Base-by-base conservation (phyloP, 495 filamentous ascomycete genomes). In the Rhypophila decipiens region DNA sequence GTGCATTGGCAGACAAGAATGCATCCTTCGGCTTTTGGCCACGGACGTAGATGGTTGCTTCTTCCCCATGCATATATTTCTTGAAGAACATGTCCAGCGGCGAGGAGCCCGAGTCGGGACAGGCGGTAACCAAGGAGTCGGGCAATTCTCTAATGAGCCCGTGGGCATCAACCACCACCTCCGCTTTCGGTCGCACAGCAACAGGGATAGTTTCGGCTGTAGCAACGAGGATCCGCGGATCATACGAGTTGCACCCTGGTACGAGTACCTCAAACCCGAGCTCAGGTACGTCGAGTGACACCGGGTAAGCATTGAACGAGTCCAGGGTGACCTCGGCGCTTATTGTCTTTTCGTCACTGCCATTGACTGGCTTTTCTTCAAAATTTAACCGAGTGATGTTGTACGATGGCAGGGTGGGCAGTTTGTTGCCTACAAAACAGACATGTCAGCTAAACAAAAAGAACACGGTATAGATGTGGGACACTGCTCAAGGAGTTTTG, bases 191-290 rank as follows among this genome's bases (percentile, higher is more conserved):
- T 24, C 76, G 62, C 5, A 98, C 70, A 20, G 79, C 64, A 20
- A 95, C 63, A 36, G 70, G 65, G 7, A 72, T 70, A 1, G 87
- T 93, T 20, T 70, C 73, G n/a, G 87, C 88, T 53, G 81, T 76
- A 4, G 89, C 90, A 46, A 82, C 63, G 18, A 64, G 57, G 42
- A 96, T 82, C 18, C 53, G 60, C 24, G 79, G 65, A 24, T 89
- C 86, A 47, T 78, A 73, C 5, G 76, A 74, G 35, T 85, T 77
- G 61, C 93, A 98, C 39, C 84, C 86, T 18, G 86, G 83, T 13
- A 97, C 82, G 39, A 95, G 69, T 18, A 96, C 78, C 43, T 86
- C 77, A 59, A 98, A 97, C 5, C 79, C 83, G 34, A 98, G 78
- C 39, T 81, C 71, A 23, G 93, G 91, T 29, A 95, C 71, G 13